Conservation (phyloP, 768 basidiomycete genomes). For the Serendipita sp. region DNA sequence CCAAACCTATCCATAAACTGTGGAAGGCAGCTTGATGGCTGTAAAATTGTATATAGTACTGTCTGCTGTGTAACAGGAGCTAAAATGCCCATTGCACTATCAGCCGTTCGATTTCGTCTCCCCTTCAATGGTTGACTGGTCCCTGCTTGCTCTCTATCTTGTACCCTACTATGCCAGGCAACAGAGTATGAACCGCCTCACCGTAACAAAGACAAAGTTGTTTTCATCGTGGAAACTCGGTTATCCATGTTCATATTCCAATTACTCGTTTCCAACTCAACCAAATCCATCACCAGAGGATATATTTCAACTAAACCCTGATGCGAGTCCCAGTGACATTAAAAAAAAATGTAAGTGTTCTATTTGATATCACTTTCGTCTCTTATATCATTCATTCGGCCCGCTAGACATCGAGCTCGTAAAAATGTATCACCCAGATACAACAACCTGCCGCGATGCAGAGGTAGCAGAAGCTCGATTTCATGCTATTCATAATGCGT, state of each 20-base stretch:
- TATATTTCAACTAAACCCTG: not conserved
- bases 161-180: no score
- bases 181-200: no score
- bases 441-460: not conserved
- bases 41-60: no score
- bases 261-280: not conserved
- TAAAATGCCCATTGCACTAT: no score
- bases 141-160: no score
- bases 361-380: not conserved
- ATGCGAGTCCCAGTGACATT: not conserved
- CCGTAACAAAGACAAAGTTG: no score
- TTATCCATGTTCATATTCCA: not conserved
- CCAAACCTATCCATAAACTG: no score
- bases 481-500: not conserved
- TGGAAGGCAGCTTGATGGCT: no score
- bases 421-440: constrained; percentile 2
- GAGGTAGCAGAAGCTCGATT: not conserved
- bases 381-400: not conserved
- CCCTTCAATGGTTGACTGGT: no score
- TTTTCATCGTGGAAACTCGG: no score
- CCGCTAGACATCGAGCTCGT: not conserved
- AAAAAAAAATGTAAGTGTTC: not conserved
- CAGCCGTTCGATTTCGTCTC: no score
- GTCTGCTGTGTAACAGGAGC: no score
- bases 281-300: not conserved